Percentiles rank a stretch among this genome's conserved stretches.
Conservation (phyloP, 2,329 filamentous ascomycete genomes). For the Neopestalotiopsis rosae region DNA sequence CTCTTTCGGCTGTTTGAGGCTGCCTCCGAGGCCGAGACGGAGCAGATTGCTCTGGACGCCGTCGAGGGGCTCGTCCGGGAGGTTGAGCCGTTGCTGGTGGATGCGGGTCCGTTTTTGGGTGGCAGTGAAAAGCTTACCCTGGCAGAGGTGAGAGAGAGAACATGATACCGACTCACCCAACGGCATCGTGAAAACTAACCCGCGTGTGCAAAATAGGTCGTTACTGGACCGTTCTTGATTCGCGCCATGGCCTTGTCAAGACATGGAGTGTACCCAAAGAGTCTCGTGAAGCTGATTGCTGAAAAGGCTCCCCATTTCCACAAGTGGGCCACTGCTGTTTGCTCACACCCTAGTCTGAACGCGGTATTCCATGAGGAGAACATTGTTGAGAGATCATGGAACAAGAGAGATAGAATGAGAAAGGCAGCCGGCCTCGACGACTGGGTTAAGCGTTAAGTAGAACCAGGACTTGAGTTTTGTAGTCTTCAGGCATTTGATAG, state of each 20-base stretch:
- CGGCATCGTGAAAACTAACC: too few species aligned
- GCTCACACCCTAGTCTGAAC: slow-evolving; percentile 18
- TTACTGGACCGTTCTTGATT: slow-evolving; percentile 21
- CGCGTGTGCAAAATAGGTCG: neutral
- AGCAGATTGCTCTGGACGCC: slow-evolving; percentile 17
- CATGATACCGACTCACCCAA: too few species aligned
- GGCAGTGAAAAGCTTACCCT: slow-evolving; percentile 20
- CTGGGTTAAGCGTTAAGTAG: neutral
- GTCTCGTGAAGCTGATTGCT: slow-evolving; percentile 15
- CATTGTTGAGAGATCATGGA: slow-evolving; percentile 20
- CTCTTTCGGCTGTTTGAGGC: slow-evolving; percentile 20
- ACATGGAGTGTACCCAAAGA: slow-evolving; percentile 19
- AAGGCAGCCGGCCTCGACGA: slow-evolving; percentile 17
- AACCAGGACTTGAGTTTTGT: neutral
- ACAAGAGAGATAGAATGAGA: slow-evolving; percentile 21
- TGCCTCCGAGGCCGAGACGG: slow-evolving; percentile 10
- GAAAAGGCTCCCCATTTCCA: slow-evolving; percentile 22
- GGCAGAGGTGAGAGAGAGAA: slow-evolving; percentile 18
- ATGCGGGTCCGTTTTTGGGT: slow-evolving; percentile 21
- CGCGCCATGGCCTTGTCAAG: slow-evolving; percentile 20
- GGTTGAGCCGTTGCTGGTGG: slow-evolving; percentile 20
- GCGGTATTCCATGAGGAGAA: slow-evolving; percentile 22
- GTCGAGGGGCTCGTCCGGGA: slow-evolving; percentile 17
- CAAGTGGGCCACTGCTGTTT: slow-evolving; percentile 21
- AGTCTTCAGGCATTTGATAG: neutral